phyloP scores from a whole-genome alignment of 2,329 filamentous ascomycete species.

The Coniochaeta sp. region DNA sequence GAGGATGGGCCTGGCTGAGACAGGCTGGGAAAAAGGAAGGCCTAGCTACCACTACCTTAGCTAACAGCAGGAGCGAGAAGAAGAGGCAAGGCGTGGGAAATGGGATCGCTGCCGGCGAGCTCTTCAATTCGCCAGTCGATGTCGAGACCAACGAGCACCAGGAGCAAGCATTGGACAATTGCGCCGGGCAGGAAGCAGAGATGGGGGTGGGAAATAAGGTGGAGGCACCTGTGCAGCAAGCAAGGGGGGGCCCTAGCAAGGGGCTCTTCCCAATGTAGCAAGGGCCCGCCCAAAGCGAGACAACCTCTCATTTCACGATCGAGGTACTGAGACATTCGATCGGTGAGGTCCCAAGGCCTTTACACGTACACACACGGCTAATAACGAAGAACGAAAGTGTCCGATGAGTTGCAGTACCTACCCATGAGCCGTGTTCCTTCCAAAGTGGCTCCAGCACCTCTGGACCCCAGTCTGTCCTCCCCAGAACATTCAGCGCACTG shows the following conservation, averaged over 20 bases:
- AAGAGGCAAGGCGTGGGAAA: slow-evolving; percentile 1
- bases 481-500: neutral
- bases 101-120: slow-evolving; percentile 1
- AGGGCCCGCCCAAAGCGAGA: neutral
- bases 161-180: slow-evolving; percentile 2
- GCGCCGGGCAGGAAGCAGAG: neutral
- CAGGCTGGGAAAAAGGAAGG: neutral
- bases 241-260: neutral
- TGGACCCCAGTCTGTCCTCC: neutral
- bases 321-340: neutral
- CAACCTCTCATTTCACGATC: neutral
- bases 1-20: neutral
- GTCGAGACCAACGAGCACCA: neutral
- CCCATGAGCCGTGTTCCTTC: neutral
- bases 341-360: no score
- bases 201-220: slow-evolving; percentile 2
- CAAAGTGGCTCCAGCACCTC: neutral
- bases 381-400: neutral
- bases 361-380: no score
- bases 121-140: neutral
- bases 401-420: neutral
- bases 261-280: neutral
- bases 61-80: neutral
- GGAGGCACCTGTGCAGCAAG: neutral
- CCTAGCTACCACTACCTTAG: no score